phyloP scores from a whole-genome alignment of 1,284 basidiomycete genomes.

The Leccinum solheimii region DNA sequence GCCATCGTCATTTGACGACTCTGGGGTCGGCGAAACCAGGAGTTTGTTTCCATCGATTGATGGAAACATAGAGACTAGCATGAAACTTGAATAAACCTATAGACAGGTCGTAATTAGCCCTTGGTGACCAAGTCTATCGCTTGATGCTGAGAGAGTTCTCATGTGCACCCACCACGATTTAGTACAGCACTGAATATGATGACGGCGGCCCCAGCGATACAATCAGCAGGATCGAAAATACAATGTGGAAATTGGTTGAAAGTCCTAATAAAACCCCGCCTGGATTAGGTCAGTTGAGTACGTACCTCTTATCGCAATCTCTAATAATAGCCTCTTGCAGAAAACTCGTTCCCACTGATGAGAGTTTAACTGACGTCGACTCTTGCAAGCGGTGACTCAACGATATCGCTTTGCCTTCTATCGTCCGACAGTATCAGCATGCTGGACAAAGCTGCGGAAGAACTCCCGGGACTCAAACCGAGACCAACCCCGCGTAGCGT shows the following conservation, averaged over 20 bases:
- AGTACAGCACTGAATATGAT: neutral
- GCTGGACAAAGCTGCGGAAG: conserved; percentile 7
- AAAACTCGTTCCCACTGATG: neutral
- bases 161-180: neutral
- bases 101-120: neutral
- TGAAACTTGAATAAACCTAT: neutral
- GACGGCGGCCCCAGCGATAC: neutral
- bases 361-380: neutral
- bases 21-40: neutral
- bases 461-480: conserved; percentile 13
- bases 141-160: neutral
- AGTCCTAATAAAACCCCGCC: neutral
- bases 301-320: neutral
- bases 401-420: neutral
- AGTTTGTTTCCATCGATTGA: neutral
- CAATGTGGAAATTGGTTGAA: neutral
- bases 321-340: neutral
- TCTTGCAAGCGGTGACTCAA: neutral
- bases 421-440: conserved; percentile 5
- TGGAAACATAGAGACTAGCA: neutral
- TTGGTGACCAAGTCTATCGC: neutral
- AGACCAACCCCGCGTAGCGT: neutral
- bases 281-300: too few relatives aligned
- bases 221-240: neutral
- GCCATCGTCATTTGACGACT: neutral